Base-by-base conservation (phyloP, 1,284 basidiomycete species). In the Trametes versicolor region DNA sequence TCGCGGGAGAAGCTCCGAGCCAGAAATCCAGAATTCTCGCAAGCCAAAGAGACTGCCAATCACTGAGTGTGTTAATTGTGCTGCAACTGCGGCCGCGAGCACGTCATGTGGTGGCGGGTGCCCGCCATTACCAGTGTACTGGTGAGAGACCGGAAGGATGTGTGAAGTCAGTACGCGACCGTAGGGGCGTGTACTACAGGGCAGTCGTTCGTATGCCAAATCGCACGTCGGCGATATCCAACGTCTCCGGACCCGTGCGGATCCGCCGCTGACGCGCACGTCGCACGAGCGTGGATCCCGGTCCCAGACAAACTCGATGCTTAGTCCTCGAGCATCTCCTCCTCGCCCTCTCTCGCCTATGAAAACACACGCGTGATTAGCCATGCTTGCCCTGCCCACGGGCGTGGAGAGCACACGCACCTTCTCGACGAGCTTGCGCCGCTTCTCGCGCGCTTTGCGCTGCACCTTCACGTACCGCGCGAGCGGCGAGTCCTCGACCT, bases 391-490 rank as follows among this genome's bases (percentile, higher is more conserved):
- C 43, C 29, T 34, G 51, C 23, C 27, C 25, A 48, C 52, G 56
- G 45, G 34, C 32, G 48, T 15, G 47, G 48, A 43, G 43, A 27
- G 27, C 13, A 45, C 47, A 55, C 60, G 45, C 70, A 91, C 92
- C 87, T 93, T 94, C 75, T 95, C 92, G 47, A 95, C 81, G 70
- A 94, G 76, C 71, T 84, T 84, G 73, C 88, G 85, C 72, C 88
- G 87, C 79, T 91, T 91, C 72, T 93, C 92, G 76, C 95, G 84
- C 36, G 88, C 83, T 83, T 96, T 97, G 72, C 86, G 84, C 79
- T 93, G 90, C 62, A 96, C 84, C 73, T 90, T 90, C 73, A 94
- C 82, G 78, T 93, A 96, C 74, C 89, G 91, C 55, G 87, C 89
- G 55, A 98, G 79, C 2, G 96, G 95, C 5, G 89, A 87, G 19